Conservation (phyloP, 345 rosid genomes). For the Citrus maxima region DNA sequence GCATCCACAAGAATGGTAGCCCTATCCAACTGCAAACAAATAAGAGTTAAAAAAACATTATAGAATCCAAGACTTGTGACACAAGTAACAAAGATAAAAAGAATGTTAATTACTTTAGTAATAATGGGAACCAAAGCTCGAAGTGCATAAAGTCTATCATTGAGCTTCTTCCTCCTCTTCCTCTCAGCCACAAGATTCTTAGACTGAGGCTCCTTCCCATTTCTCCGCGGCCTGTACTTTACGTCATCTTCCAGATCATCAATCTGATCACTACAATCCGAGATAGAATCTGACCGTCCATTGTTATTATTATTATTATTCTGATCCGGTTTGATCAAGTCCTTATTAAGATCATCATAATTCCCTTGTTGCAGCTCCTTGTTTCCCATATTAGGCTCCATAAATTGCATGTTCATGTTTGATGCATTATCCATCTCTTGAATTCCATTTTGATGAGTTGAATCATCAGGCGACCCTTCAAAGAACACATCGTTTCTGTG, state of each 20-base stretch:
- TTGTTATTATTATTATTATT: conserved; percentile 7
- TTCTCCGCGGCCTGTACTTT: conserved; percentile 30
- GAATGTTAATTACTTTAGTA: conserved; percentile 46
- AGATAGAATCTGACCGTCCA: conserved; percentile 54
- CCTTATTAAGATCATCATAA: conserved; percentile 11
- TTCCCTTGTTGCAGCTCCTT: conserved; percentile 29
- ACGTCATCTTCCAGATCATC: conserved; percentile 61
- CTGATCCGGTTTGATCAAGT: conserved; percentile 25
- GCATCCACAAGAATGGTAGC: conserved; percentile 94
- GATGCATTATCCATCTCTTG: conserved; percentile 27
- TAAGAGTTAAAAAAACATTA: neutral
- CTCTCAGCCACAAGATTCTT: conserved; percentile 91
- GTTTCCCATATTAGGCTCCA: conserved; percentile 35
- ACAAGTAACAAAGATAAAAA: too few relatives aligned
- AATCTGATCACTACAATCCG: conserved; percentile 76
- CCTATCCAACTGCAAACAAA: conserved; percentile 58
- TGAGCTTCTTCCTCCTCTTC: conserved; percentile 86
- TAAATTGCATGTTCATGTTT: conserved; percentile 24
- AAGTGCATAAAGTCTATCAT: conserved; percentile 78
- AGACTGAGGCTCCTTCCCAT: conserved; percentile 54
- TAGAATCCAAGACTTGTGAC: too few relatives aligned
- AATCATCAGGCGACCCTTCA: conserved; percentile 21
- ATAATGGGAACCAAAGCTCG: conserved; percentile 82
- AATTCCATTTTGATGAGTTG: conserved; percentile 23
- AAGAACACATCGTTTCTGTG: conserved; percentile 25